These are phyloP conservation scores for Collybiopsis confluens DNA, from an alignment of 768 basidiomycete species.

Conservation along the genomic window DNA sequence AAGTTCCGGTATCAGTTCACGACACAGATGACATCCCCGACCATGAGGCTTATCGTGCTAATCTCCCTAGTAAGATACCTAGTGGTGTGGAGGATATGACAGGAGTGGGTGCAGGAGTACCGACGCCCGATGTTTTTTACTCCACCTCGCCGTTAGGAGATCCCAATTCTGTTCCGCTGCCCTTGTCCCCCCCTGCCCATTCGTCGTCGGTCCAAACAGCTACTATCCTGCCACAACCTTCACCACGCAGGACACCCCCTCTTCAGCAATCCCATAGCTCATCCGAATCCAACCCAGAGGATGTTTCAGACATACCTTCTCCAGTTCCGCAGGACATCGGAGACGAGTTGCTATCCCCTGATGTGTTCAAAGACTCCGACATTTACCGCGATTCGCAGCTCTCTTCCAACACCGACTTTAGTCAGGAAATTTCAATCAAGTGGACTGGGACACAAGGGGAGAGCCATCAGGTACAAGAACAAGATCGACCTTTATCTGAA, in stretches of 20 bases:
- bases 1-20: conserved; percentile 56
- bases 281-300: background rate
- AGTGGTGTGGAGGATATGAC: conserved; percentile 59
- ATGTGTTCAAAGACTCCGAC: conserved; percentile 36
- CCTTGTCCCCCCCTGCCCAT: background rate
- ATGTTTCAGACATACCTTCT: background rate
- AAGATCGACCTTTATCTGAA: conserved; percentile 18
- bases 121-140: conserved; percentile 26
- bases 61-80: conserved; percentile 53
- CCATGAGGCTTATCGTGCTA: conserved; percentile 29
- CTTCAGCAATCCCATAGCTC: background rate
- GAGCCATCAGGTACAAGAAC: conserved; percentile 6
- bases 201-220: background rate
- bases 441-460: conserved; percentile 45
- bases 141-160: conserved; percentile 24
- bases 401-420: conserved; percentile 42
- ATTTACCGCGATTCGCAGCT: conserved; percentile 67
- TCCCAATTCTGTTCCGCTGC: background rate
- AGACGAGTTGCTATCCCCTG: background rate
- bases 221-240: background rate
- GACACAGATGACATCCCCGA: conserved; percentile 23
- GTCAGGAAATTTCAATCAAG: conserved; percentile 51
- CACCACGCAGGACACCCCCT: background rate
- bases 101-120: conserved; percentile 47
- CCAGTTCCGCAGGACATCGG: background rate